Evolutionary conservation across 2,329 filamentous ascomycete genomes (phyloP).

Genomic region (Juglanconis juglandina): DNA sequence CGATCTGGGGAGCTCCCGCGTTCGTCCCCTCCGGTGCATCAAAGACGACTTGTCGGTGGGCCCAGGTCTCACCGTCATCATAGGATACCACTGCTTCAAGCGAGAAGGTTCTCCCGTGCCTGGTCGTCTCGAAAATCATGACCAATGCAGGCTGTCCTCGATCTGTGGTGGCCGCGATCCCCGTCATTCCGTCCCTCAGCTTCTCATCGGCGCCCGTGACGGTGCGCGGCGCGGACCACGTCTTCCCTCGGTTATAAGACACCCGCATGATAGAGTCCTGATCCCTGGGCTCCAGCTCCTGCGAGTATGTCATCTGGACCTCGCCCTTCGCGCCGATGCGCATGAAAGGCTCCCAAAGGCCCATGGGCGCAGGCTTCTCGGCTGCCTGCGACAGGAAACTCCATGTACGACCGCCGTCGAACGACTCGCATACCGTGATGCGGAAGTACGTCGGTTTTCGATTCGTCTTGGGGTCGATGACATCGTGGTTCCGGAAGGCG

Average conservation of each 20-base stretch:
- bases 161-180: conserved; percentile 34
- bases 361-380: conserved; percentile 31
- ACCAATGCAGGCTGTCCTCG: conserved; percentile 35
- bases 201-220: conserved; percentile 33
- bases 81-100: conserved; percentile 43
- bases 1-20: conserved; percentile 44
- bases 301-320: conserved; percentile 43
- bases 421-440: conserved; percentile 47
- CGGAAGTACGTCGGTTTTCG: conserved; percentile 31
- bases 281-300: conserved; percentile 42
- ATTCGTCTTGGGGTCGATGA: neutral
- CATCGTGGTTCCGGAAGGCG: conserved; percentile 42
- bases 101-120: conserved; percentile 34
- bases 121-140: conserved; percentile 45
- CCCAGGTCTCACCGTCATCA: conserved; percentile 40
- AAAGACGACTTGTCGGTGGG: conserved; percentile 38
- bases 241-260: conserved; percentile 39
- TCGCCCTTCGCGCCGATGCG: conserved; percentile 27
- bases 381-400: conserved; percentile 40
- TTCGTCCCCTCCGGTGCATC: conserved; percentile 28
- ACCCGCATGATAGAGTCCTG: conserved; percentile 47
- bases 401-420: conserved; percentile 41
- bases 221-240: conserved; percentile 38
- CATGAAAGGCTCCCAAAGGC: conserved; percentile 51
- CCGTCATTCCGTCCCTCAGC: conserved; percentile 43